A percentile compares a stretch with the other conserved stretches of the same genome.
Conservation (phyloP, 345 rosid genomes). For the Linum tenue region DNA sequence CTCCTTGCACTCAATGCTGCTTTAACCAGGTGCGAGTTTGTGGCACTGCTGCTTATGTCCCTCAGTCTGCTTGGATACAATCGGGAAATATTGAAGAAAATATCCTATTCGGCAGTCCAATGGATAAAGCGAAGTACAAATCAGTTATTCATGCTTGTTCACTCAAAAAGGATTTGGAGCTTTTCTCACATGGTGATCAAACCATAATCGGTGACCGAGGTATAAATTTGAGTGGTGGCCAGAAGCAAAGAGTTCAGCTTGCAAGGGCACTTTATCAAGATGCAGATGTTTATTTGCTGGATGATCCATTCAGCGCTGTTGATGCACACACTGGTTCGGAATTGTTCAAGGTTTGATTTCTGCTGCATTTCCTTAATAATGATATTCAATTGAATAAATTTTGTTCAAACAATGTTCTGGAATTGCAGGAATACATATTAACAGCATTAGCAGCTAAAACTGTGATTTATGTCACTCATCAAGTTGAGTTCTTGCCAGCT, state of each 20-base stretch:
- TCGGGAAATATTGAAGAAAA: constrained; percentile 99
- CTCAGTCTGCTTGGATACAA: constrained; percentile 99
- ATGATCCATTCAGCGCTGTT: constrained; percentile 99
- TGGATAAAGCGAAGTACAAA: constrained; percentile 90
- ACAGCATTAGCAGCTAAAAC: constrained; percentile 79
- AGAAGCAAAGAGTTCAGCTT: constrained; percentile 97
- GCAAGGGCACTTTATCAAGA: constrained; percentile 99
- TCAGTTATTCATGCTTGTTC: constrained; percentile 89
- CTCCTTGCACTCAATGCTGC: constrained; percentile 10
- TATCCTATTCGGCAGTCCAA: constrained; percentile 91
- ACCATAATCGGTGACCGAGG: constrained; percentile 99
- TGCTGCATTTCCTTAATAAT: constrained; percentile 4
- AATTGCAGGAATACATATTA: constrained; percentile 85
- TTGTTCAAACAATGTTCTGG: constrained; percentile 22
- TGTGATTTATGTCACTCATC: constrained; percentile 94
- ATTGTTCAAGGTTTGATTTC: constrained; percentile 65
- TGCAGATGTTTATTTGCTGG: constrained; percentile 93
- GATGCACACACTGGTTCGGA: constrained; percentile 99
- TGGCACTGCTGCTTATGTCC: constrained; percentile 93
- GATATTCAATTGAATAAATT: constrained; percentile 13
- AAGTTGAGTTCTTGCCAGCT: constrained; percentile 93
- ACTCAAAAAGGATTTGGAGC: constrained; percentile 87
- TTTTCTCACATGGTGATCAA: constrained; percentile 97
- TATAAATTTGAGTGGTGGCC: constrained; percentile 97
- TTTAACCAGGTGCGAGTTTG: constrained; percentile 69